A percentile compares a stretch with the other conserved stretches of the same genome.
Conservation (phyloP, 108 stramenopile species). For the Tribonema minus region DNA sequence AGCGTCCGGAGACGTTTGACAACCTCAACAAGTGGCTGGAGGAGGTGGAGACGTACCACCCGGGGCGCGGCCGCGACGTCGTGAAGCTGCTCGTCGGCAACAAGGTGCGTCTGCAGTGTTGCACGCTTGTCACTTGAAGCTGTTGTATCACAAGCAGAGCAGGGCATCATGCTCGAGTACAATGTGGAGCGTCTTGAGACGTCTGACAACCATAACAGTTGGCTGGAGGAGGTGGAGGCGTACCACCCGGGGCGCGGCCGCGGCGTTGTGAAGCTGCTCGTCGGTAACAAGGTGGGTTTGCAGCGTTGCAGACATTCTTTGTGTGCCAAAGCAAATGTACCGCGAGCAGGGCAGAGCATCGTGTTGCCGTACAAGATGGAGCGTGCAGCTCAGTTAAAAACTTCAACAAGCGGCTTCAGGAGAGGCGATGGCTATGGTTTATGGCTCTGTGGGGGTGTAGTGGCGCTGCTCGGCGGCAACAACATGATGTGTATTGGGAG, state of each 20-base stretch:
- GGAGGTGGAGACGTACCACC: slow-evolving; percentile 89
- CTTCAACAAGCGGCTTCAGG: slow-evolving; percentile 92
- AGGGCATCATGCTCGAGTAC: slow-evolving; percentile 97
- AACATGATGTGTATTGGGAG: no score
- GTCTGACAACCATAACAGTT: slow-evolving; percentile 90
- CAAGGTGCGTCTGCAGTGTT: no score
- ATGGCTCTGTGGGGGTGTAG: slow-evolving; percentile 83
- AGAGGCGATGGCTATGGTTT: slow-evolving; percentile 86
- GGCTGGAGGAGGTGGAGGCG: slow-evolving; percentile 94
- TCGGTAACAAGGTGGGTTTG: slow-evolving; percentile 94
- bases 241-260: slow-evolving; percentile 90
- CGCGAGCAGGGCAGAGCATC: slow-evolving; percentile 90
- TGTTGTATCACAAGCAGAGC: no score
- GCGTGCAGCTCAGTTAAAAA: slow-evolving; percentile 89
- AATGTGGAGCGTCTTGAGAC: slow-evolving; percentile 93
- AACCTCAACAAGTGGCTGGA: slow-evolving; percentile 94
- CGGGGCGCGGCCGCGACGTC: slow-evolving; percentile 85
- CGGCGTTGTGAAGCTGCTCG: slow-evolving; percentile 86
- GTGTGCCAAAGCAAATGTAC: no score
- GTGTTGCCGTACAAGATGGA: slow-evolving; percentile 96
- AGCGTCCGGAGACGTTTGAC: slow-evolving; percentile 93
- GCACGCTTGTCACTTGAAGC: no score
- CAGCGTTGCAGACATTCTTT: no score
- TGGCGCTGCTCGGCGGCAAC: slow-evolving; percentile 93
- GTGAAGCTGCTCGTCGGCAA: slow-evolving; percentile 96